A percentile compares a stretch with the other conserved stretches of the same genome.
These are phyloP conservation scores for Phytophthora hybrid DNA, from an alignment of 352 stramenopile genomes.

Conservation along the genomic window DNA sequence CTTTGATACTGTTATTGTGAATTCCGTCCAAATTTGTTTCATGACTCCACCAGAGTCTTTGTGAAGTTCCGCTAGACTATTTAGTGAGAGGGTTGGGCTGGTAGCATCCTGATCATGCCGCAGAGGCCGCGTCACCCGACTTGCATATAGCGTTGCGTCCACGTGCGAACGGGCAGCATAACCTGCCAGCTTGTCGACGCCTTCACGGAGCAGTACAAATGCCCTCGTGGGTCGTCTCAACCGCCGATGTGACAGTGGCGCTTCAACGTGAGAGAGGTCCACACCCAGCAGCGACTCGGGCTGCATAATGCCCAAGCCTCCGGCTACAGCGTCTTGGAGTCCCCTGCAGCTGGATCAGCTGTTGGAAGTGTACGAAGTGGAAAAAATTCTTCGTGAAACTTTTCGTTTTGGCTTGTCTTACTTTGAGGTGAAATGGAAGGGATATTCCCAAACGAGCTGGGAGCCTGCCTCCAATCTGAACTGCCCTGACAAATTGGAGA, in stretches of 20 bases:
- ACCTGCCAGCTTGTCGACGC: conserved; percentile 39
- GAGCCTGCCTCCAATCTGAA: too few relatives aligned
- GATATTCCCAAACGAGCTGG: too few relatives aligned
- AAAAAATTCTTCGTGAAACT: too few relatives aligned
- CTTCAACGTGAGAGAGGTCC: conserved; percentile 35
- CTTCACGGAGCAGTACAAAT: conserved; percentile 41
- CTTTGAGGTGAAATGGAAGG: too few relatives aligned
- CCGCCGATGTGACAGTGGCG: conserved; percentile 26
- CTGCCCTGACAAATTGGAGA: too few relatives aligned
- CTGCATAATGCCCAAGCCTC: conserved; percentile 23
- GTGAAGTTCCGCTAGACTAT: too few relatives aligned
- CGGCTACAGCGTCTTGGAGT: conserved; percentile 10
- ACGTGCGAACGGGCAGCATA: conserved; percentile 44
- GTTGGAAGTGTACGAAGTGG: too few relatives aligned
- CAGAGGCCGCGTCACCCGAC: conserved; percentile 49
- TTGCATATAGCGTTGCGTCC: conserved; percentile 56
- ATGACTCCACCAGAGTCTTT: too few relatives aligned
- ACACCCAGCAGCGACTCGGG: conserved; percentile 31
- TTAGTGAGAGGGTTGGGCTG: too few relatives aligned
- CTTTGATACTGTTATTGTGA: too few relatives aligned
- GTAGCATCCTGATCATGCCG: conserved; percentile 41
- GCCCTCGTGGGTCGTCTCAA: conserved; percentile 26
- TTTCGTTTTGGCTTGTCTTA: too few relatives aligned
- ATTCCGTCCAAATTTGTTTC: too few relatives aligned
- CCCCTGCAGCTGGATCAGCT: neutral